Percentiles rank a stretch among this genome's conserved stretches.
These are phyloP conservation scores for Coemansia sp. DNA, from an alignment of 192 early-diverging fungal genomes.

Conservation along the genomic window DNA sequence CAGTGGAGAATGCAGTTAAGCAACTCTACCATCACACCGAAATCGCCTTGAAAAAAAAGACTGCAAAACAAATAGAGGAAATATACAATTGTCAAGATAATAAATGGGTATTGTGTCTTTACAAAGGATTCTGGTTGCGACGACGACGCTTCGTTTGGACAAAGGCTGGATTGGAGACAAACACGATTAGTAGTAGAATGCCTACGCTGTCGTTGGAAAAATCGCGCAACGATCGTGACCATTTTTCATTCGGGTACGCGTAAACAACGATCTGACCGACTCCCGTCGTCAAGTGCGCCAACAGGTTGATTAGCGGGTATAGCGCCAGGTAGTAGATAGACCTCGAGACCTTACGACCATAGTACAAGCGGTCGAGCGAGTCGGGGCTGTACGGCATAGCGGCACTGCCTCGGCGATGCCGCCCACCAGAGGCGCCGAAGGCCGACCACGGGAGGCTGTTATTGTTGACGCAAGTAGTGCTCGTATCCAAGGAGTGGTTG, in stretches of 20 bases:
- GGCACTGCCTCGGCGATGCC: constrained; percentile 9
- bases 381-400: constrained; percentile 34
- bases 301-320: constrained; percentile 49
- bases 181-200: constrained; percentile 46
- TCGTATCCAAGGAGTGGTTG: constrained; percentile 16
- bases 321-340: constrained; percentile 53
- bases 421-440: background rate
- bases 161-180: constrained; percentile 54
- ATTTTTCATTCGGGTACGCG: constrained; percentile 38
- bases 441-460: constrained; percentile 1
- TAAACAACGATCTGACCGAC: constrained; percentile 51
- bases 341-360: constrained; percentile 52
- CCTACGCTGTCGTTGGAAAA: constrained; percentile 54
- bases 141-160: constrained; percentile 39
- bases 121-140: constrained; percentile 8
- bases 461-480: background rate
- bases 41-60: background rate
- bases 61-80: background rate
- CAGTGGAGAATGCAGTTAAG: constrained; percentile 44
- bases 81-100: background rate
- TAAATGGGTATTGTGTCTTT: background rate
- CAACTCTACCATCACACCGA: constrained; percentile 15
- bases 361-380: constrained; percentile 50
- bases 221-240: constrained; percentile 47
- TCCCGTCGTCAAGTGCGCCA: constrained; percentile 46